Base-by-base conservation (phyloP, 1,284 basidiomycete genomes). In the Phellopilus nigrolimitatus region DNA sequence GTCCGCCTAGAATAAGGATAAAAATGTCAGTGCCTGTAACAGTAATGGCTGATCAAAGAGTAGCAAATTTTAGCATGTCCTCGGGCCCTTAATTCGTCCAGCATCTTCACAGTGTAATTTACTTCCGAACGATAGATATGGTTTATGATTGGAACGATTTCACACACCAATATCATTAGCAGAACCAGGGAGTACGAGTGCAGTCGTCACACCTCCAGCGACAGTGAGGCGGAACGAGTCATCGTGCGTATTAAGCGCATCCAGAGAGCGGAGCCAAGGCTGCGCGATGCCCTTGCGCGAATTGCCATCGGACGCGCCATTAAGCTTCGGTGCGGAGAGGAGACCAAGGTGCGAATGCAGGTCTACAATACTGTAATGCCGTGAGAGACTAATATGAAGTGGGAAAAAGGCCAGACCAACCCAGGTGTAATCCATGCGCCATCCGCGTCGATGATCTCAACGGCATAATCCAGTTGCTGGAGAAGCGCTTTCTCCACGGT, bases 341-440 rank as follows among this genome's bases (percentile, higher is more conserved):
- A 76, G 74, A 9, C 76, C 80, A n/a, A 82, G 56, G 58, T 87
- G 84, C 0, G 78, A 79, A 64, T 87, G 83, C 57, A 80, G 64
- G 58, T 82, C 78, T 21, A 81, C 71, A 45, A 82, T 75, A 8
- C 75, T 72, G n/a, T 24, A 41, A 1, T 12, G 5, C 25, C 3
- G 49, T 38, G 30, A 47, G 6, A 36, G 4, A 15, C n/a, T 4
- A 7, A 8, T 2, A 17, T 25, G 24, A n/a, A 28, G 21, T 22
- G 21, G 12, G 28, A 15, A 22, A 19, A 15, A n/a, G n/a, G n/a
- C n/a, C n/a, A 15, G 9, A 49, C 66, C 13, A 49, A 70, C 68
- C 69, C 70, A 8, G 70, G 70, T 2, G 69, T 67, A 7, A 71
- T 61, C 69, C 69, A 72, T 5, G 66, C 60, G 7, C 64, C 64